Percentiles rank a stretch among this genome's conserved stretches.
Evolutionary conservation across 495 filamentous ascomycete species (phyloP).

Genomic region (Neurospora tetraspora): DNA sequence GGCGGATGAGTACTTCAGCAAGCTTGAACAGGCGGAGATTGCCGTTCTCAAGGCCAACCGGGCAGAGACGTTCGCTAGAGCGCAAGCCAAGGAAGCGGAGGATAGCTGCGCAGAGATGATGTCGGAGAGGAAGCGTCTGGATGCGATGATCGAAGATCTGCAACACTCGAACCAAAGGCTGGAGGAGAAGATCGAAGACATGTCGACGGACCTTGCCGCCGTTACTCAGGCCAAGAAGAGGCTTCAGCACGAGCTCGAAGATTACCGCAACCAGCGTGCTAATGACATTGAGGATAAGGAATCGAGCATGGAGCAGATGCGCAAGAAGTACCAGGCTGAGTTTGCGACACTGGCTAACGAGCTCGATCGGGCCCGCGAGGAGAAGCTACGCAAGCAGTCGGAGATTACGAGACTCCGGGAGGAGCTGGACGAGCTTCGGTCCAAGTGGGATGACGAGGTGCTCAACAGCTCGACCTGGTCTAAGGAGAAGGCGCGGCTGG

Average conservation of each 20-base stretch:
- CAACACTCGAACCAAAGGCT: conserved; percentile 80
- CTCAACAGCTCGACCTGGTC: conserved; percentile 97
- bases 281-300: conserved; percentile 98
- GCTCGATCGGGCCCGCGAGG: conserved; percentile 87
- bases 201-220: conserved; percentile 78
- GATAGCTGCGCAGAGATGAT: conserved; percentile 84
- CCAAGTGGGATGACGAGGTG: conserved; percentile 98
- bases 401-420: conserved; percentile 74
- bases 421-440: conserved; percentile 87
- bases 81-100: conserved; percentile 80
- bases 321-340: conserved; percentile 94
- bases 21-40: conserved; percentile 94
- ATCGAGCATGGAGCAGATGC: conserved; percentile 89
- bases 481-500: conserved; percentile 90
- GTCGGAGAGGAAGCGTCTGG: conserved; percentile 86
- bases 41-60: conserved; percentile 84
- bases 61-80: conserved; percentile 88
- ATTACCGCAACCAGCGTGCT: conserved; percentile 88
- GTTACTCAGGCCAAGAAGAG: conserved; percentile 88
- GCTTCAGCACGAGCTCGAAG: conserved; percentile 94
- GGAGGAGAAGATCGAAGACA: conserved; percentile 85
- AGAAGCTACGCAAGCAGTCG: conserved; percentile 49
- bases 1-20: conserved; percentile 94
- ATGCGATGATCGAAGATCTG: conserved; percentile 78
- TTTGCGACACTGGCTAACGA: conserved; percentile 83